These are phyloP conservation scores for Heritiera littoralis DNA, from an alignment of 345 rosid genomes.

Conservation along the genomic window DNA sequence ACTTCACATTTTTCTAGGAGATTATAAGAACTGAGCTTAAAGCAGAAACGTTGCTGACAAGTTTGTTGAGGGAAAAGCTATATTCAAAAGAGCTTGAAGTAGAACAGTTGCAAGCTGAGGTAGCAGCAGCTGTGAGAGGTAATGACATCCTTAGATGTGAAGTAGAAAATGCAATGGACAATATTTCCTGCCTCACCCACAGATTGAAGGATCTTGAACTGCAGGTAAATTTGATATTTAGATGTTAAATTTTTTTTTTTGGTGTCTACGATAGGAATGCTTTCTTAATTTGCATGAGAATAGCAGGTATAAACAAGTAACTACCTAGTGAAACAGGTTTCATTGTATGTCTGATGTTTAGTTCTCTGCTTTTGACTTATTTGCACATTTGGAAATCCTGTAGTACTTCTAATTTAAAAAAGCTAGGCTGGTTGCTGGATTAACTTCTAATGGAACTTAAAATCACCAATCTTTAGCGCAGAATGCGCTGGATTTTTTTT, in stretches of 20 bases:
- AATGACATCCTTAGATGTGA: slow-evolving; percentile 74
- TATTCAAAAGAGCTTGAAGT: slow-evolving; percentile 80
- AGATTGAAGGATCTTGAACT: slow-evolving; percentile 76
- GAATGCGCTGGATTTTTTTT: neutral
- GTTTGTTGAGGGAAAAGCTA: slow-evolving; percentile 78
- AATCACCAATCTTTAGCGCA: neutral
- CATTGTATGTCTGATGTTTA: neutral
- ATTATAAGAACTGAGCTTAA: slow-evolving; percentile 53
- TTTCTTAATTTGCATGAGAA: neutral
- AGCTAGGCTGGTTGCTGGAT: neutral
- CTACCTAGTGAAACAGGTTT: neutral
- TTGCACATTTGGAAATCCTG: neutral
- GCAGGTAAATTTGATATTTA: slow-evolving; percentile 51
- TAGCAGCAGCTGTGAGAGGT: slow-evolving; percentile 80
- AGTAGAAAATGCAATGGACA: slow-evolving; percentile 68
- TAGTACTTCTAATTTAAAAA: neutral
- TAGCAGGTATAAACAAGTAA: neutral
- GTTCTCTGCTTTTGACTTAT: neutral
- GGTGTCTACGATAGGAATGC: neutral
- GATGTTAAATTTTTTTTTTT: neutral
- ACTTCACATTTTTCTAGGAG: slow-evolving; percentile 46
- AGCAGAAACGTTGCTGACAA: slow-evolving; percentile 73
- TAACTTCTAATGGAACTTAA: neutral
- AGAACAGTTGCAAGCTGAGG: slow-evolving; percentile 85
- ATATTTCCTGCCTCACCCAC: slow-evolving; percentile 62